phyloP scores from a whole-genome alignment of 2,329 filamentous ascomycete species.

The Aspergillus sp. region DNA sequence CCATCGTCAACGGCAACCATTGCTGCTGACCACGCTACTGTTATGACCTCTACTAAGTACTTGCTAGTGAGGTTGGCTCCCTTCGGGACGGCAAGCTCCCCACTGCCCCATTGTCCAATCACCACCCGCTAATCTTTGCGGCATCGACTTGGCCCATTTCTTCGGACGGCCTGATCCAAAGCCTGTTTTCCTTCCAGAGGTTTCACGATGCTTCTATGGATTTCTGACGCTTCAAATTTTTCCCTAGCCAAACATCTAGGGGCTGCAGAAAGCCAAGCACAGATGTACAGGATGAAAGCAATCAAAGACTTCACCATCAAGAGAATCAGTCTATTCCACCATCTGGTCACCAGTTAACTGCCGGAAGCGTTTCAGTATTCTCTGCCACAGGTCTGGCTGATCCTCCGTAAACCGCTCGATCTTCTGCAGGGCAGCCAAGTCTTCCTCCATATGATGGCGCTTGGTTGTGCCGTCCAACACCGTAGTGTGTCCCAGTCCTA shows the following conservation, averaged over 20 bases:
- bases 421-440: slow-evolving; percentile 49
- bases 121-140: not conserved
- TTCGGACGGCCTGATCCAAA: not conserved
- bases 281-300: not conserved
- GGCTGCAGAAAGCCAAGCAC: not conserved
- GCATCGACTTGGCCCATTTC: not conserved
- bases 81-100: not conserved
- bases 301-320: not conserved
- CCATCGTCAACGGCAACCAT: not conserved
- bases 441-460: slow-evolving; percentile 52
- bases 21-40: not conserved
- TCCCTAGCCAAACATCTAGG: slow-evolving; percentile 1
- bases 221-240: not conserved
- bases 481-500: slow-evolving; percentile 52
- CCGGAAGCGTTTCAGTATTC: slow-evolving; percentile 53
- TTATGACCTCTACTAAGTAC: not conserved
- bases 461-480: slow-evolving; percentile 61
- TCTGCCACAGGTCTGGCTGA: slow-evolving; percentile 53
- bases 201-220: not conserved
- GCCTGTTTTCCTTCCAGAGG: not conserved
- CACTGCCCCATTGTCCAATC: not conserved
- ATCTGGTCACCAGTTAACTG: slow-evolving; percentile 35
- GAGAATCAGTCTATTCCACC: not conserved
- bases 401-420: slow-evolving; percentile 48
- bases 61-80: not conserved